Conservation (phyloP, 2,329 filamentous ascomycete genomes). For the Talaromyces pinophilus region DNA sequence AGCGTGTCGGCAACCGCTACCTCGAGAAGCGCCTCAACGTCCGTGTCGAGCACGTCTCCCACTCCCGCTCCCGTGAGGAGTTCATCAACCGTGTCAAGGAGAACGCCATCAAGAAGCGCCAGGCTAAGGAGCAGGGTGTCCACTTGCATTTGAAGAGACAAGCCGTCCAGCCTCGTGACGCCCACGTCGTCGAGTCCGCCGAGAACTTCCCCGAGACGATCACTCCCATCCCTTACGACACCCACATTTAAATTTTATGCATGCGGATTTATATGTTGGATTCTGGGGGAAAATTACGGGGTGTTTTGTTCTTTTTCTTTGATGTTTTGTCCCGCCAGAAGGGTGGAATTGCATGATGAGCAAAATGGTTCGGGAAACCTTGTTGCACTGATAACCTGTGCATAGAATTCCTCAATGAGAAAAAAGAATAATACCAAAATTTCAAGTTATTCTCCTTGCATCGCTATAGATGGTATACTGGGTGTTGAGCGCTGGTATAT, state of each 20-base stretch:
- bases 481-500: too few relatives aligned
- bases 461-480: too few relatives aligned
- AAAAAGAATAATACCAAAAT: conserved; percentile 37
- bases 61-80: conserved; percentile 93
- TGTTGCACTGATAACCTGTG: conserved; percentile 39
- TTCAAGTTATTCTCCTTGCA: conserved; percentile 27
- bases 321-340: conserved; percentile 32
- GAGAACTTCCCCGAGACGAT: conserved; percentile 90
- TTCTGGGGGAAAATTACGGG: conserved; percentile 37
- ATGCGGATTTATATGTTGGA: conserved; percentile 33
- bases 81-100: conserved; percentile 96
- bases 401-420: conserved; percentile 50
- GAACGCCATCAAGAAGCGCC: conserved; percentile 88
- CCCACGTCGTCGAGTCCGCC: conserved; percentile 75
- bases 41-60: conserved; percentile 93
- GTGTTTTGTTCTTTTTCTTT: conserved; percentile 35
- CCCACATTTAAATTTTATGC: conserved; percentile 75
- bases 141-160: conserved; percentile 92
- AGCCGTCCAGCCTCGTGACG: conserved; percentile 75
- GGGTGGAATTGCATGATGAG: conserved; percentile 41
- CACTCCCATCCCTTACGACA: conserved; percentile 92
- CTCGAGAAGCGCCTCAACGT: conserved; percentile 99
- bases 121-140: conserved; percentile 87
- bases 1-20: conserved; percentile 99
- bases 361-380: conserved; percentile 43